These are phyloP conservation scores for Bacidia gigantensis DNA, from an alignment of 495 filamentous ascomycete genomes.

Conservation along the genomic window DNA sequence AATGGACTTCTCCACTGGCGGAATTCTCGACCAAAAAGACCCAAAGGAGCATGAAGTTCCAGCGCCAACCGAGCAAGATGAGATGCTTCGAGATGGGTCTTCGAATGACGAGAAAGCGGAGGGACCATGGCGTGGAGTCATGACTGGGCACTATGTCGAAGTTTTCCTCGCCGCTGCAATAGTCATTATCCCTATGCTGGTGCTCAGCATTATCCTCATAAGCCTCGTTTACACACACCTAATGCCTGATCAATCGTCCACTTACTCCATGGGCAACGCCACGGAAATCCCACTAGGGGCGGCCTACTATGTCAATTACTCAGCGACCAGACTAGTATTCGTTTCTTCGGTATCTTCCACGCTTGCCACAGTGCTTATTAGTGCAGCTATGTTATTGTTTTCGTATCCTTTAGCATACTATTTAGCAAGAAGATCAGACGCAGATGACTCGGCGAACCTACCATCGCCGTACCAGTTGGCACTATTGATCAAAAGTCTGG, in stretches of 20 bases:
- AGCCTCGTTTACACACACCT: not conserved
- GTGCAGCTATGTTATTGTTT: constrained; percentile 1
- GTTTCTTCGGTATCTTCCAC: constrained; percentile 1
- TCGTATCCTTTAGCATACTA: not conserved
- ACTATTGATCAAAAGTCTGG: not conserved
- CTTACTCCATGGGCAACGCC: not conserved
- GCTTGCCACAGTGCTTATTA: not conserved
- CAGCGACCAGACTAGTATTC: constrained; percentile 1
- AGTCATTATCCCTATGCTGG: not conserved
- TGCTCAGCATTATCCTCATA: not conserved
- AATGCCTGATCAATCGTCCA: constrained; percentile 1
- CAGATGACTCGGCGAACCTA: not conserved
- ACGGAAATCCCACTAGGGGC: not conserved
- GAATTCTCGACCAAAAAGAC: too few species aligned
- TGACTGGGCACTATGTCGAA: not conserved
- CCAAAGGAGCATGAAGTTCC: too few species aligned
- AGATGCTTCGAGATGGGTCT: too few species aligned
- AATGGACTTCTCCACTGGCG: too few species aligned
- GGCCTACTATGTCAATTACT: constrained; percentile 3
- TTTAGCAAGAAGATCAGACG: not conserved
- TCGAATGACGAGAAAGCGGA: not conserved
- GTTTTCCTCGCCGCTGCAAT: not conserved
- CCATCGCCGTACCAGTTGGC: constrained; percentile 3
- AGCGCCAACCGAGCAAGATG: too few species aligned
- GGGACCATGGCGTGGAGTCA: not conserved